phyloP scores from a whole-genome alignment of 2,329 filamentous ascomycete genomes.

The Exophiala viscosa region DNA sequence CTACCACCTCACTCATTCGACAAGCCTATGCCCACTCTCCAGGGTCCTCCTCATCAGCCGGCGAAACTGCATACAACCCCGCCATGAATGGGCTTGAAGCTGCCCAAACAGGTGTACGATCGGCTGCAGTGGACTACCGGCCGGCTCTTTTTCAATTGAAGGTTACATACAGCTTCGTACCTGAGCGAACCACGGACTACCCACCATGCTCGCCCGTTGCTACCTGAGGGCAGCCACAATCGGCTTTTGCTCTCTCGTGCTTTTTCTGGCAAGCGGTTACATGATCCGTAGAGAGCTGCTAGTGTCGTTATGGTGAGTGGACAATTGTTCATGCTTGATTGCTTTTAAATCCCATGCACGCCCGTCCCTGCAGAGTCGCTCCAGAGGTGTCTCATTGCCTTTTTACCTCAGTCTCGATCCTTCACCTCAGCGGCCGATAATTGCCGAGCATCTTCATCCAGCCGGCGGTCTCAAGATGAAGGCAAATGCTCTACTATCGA shows the following conservation, averaged over 20 bases:
- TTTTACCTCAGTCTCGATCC: conserved; percentile 3
- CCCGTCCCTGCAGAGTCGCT: background rate
- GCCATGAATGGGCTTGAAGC: background rate
- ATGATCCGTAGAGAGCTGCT: background rate
- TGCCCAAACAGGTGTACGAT: background rate
- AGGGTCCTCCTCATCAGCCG: background rate
- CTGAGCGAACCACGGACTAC: background rate
- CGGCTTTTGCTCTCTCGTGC: background rate
- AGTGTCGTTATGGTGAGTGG: background rate
- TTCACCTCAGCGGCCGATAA: background rate
- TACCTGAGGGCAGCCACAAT: background rate
- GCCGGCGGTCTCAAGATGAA: conserved; percentile 9
- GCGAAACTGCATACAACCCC: background rate
- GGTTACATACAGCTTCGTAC: background rate
- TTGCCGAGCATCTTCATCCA: conserved; percentile 1
- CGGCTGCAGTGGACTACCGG: no score
- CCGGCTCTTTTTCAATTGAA: background rate
- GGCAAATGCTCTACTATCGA: conserved; percentile 9
- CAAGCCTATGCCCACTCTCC: background rate
- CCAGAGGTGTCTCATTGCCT: background rate
- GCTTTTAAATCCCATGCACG: background rate
- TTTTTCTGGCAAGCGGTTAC: background rate
- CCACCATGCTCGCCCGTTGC: background rate
- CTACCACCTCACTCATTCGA: background rate
- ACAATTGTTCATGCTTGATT: background rate